Base-by-base conservation (phyloP, 1,284 basidiomycete genomes). In the Agroathelia rolfsii region DNA sequence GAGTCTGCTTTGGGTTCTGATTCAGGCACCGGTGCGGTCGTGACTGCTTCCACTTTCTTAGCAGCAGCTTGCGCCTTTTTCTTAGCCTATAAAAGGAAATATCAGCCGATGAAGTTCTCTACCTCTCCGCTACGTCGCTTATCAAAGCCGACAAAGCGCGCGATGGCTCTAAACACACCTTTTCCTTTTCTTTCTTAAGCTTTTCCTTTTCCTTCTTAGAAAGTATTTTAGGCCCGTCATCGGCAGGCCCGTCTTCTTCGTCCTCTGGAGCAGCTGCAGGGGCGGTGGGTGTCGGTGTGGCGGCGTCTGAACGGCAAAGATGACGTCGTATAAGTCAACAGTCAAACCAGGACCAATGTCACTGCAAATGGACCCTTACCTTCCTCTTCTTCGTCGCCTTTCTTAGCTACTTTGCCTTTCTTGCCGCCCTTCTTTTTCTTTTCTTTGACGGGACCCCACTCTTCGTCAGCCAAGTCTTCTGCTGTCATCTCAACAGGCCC, bases 131-230 rank as follows among this genome's bases (percentile, higher is more conserved):
- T n/a, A n/a, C n/a, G n/a, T n/a, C n/a, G n/a, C n/a, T n/a, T n/a
- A n/a, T n/a, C n/a, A n/a, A n/a, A n/a, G n/a, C n/a, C n/a, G n/a
- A n/a, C n/a, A n/a, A n/a, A n/a, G n/a, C n/a, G n/a, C n/a, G n/a
- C n/a, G n/a, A n/a, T n/a, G n/a, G n/a, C n/a, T n/a, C n/a, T 27
- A 24, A 20, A 42, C 52, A 21, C 32, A 79, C 87, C 78, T 93
- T 93, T 62, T 94, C 89, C 38, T 76, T 74, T 59, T 94, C 90
- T 58, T 94, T 94, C 73, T 94, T 94, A 39, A 92, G 62, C 50
- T 79, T 82, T 54, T 94, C 87, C 61, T 94, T 94, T 64, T 92
- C 86, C 56, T 92, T 90, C 62, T 93, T 94, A 9, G 77, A 76
- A 16, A 92, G 58, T 23, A 93, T 51, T 54, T 79, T 78, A 9